Conservation (phyloP, 2,329 filamentous ascomycete genomes). For the Fusarium cicatricum region DNA sequence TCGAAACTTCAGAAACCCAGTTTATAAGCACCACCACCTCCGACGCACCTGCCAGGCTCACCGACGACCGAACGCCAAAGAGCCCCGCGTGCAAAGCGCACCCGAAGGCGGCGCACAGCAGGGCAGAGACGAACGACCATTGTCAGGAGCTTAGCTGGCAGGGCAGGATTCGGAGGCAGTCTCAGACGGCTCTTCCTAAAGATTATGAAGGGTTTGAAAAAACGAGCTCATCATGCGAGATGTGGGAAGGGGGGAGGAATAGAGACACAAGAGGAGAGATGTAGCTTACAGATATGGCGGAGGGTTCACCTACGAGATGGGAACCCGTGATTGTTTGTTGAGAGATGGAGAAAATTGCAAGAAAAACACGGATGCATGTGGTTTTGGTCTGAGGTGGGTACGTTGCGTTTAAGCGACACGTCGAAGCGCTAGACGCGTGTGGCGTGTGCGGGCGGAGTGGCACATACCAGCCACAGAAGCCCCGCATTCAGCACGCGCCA, state of each 20-base stretch:
- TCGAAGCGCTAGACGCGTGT: constrained; percentile 22
- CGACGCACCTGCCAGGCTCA: constrained; percentile 45
- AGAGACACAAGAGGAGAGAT: neutral
- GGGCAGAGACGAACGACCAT: constrained; percentile 21
- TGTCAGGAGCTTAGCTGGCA: constrained; percentile 34
- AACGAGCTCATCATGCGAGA: constrained; percentile 53
- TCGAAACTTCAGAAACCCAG: constrained; percentile 55
- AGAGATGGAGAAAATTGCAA: constrained; percentile 32
- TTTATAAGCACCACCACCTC: constrained; percentile 56
- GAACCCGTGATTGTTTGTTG: constrained; percentile 9
- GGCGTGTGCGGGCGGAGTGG: neutral
- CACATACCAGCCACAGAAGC: neutral
- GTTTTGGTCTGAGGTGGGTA: constrained; percentile 27
- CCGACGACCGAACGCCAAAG: constrained; percentile 24
- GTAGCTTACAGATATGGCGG: constrained; percentile 17
- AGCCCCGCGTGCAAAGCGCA: constrained; percentile 48
- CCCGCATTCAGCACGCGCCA: constrained; percentile 9
- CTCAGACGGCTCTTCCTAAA: constrained; percentile 60
- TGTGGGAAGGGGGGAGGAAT: constrained; percentile 5
- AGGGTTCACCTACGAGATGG: neutral
- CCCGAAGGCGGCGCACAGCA: constrained; percentile 38
- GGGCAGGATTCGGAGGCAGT: constrained; percentile 45
- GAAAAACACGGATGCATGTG: constrained; percentile 24
- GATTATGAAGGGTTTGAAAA: constrained; percentile 49
- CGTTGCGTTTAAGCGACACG: constrained; percentile 29